Evolutionary conservation across 2,329 filamentous ascomycete species (phyloP), one percentile per base, ranked within the genome.

Genomic region (Pseudogymnoascus pannorum): DNA sequence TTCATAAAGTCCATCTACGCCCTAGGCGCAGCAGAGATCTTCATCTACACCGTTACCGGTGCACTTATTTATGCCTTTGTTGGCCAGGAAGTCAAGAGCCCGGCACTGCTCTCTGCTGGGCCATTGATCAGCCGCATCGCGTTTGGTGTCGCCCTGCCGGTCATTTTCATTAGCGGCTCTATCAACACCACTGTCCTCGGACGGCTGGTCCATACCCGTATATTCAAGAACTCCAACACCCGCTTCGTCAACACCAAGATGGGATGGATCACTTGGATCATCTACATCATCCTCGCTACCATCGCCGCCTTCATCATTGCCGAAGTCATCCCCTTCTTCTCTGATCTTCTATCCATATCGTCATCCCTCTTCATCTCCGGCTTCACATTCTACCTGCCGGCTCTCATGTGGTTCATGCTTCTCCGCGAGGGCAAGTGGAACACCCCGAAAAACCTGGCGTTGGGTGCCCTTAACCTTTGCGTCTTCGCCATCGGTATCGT

Each of bases 111-210:
- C 8, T 82, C 81, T 2, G 79, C 83, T 4, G 75, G 78, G 4
- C 73, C 73, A 0, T 63, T 79, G 0, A 70, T 86, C 11, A 75
- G 77, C 5, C 85, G 85, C 63, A 72, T 87, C 5, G 81, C 83
- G 1, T 87, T 82, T 66, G 83, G 81, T 14, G 73, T 87, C 63
- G 84, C 84, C 0, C 73, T 83, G 0, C 84, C 84, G 0, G 86
- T 82, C 2, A 87, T 87, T 64, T 74, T 87, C 61, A 80, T 87
- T 59, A 81, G 84, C 0, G 85, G 84, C 40, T 81, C 85, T 5
- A 82, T 87, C 64, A 81, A 85, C 67, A 81, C 78, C 12, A 79
- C 81, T 36, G 79, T 87, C 16, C 81, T 80, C 3, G 64, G 62
- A 8, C 64, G 66, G 14, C 69, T 68, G 29, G 66, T 70, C n/a